phyloP scores from a whole-genome alignment of 2,329 filamentous ascomycete genomes.

The Penicillium paneum region DNA sequence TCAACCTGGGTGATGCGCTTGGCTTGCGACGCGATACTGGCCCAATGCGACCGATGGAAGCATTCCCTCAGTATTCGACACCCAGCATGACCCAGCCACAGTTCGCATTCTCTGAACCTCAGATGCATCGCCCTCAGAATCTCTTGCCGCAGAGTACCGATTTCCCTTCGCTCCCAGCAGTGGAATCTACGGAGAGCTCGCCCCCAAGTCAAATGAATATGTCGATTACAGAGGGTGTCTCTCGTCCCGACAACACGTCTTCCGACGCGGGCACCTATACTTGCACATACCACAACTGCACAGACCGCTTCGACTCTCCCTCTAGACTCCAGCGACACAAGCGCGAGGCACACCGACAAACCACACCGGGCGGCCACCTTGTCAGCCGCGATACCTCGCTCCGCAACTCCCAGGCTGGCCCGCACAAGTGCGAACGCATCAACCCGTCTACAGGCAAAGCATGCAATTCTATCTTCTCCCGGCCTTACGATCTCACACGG shows the following conservation, averaged over 20 bases:
- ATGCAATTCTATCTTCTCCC: slow-evolving; percentile 89
- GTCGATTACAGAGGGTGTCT: slow-evolving; percentile 33
- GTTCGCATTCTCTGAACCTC: slow-evolving; percentile 44
- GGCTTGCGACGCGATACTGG: slow-evolving; percentile 39
- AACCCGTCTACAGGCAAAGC: slow-evolving; percentile 94
- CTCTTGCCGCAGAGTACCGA: slow-evolving; percentile 50
- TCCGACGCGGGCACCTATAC: slow-evolving; percentile 89
- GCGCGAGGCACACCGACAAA: slow-evolving; percentile 82
- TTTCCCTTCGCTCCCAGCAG: slow-evolving; percentile 59
- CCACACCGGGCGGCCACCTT: slow-evolving; percentile 51
- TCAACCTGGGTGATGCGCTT: slow-evolving; percentile 46
- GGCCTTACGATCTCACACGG: slow-evolving; percentile 92
- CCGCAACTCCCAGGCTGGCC: slow-evolving; percentile 84
- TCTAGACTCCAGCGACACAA: slow-evolving; percentile 90
- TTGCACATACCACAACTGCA: slow-evolving; percentile 91
- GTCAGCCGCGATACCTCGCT: slow-evolving; percentile 47
- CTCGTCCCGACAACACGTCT: slow-evolving; percentile 61
- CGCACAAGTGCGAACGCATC: slow-evolving; percentile 87
- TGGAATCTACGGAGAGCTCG: slow-evolving; percentile 55
- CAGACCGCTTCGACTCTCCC: slow-evolving; percentile 81
- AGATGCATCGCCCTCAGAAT: slow-evolving; percentile 30
- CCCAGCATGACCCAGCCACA: slow-evolving; percentile 48
- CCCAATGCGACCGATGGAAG: slow-evolving; percentile 42
- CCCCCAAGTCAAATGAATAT: slow-evolving; percentile 36
- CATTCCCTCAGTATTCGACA: slow-evolving; percentile 43